These are phyloP conservation scores for Musa troglodytarum DNA, from an alignment of 176 grass and related monocot genomes.

Conservation along the genomic window DNA sequence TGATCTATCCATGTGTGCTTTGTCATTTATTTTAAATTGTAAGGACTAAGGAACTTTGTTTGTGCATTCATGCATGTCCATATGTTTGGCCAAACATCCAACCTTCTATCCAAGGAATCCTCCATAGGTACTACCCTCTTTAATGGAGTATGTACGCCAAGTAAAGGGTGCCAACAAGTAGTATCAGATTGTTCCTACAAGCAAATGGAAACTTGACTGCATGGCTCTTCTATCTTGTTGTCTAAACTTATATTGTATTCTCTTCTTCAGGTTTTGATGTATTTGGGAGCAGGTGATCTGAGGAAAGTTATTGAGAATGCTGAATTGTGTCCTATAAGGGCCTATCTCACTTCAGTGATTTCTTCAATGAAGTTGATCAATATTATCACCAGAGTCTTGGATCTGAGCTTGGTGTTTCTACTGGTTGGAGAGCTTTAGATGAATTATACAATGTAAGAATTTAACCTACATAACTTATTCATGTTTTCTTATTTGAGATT, in stretches of 20 bases:
- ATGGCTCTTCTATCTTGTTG: too few species aligned
- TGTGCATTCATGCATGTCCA: too few species aligned
- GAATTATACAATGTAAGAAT: constrained; percentile 65
- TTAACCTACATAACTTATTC: not conserved
- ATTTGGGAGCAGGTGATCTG: constrained; percentile 67
- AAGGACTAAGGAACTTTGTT: not conserved
- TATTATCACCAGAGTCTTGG: constrained; percentile 63
- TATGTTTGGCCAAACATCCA: too few species aligned
- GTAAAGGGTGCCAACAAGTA: too few species aligned
- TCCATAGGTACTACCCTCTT: too few species aligned
- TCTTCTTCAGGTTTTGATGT: constrained; percentile 71
- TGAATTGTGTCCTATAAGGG: constrained; percentile 92
- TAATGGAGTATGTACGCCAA: too few species aligned
- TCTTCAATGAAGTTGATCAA: constrained; percentile 65
- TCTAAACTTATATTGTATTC: not conserved
- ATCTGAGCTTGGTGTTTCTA: constrained; percentile 51
- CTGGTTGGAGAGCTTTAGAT: constrained; percentile 84
- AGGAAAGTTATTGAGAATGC: constrained; percentile 66
- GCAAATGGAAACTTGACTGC: not conserved
- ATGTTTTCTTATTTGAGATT: not conserved
- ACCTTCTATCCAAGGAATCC: too few species aligned
- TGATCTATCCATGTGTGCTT: too few species aligned
- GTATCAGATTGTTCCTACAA: not conserved
- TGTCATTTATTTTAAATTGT: not conserved
- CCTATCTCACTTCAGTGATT: constrained; percentile 70